These are phyloP conservation scores for Pycnococcus provasolii DNA, from an alignment of 139 green algal species.

Conservation along the genomic window DNA sequence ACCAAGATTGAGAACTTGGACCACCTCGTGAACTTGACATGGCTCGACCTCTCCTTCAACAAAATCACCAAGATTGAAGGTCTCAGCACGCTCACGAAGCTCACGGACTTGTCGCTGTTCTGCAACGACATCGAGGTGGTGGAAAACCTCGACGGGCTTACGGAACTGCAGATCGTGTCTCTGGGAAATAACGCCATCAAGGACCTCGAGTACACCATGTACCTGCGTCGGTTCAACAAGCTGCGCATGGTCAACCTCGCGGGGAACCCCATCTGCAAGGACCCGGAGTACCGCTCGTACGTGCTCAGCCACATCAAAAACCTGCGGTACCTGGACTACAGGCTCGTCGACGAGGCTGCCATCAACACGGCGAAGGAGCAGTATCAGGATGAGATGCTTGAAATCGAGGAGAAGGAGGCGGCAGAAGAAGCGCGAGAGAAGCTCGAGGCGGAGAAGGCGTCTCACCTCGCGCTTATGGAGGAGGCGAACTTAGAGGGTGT, in stretches of 20 bases:
- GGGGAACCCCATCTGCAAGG: conserved; percentile 61
- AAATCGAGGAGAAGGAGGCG: conserved; percentile 58
- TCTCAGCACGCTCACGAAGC: conserved; percentile 55
- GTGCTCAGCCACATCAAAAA: conserved; percentile 63
- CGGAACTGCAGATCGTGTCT: conserved; percentile 54
- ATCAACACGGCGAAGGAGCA: conserved; percentile 17
- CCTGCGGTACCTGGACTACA: conserved; percentile 71
- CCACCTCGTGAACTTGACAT: conserved; percentile 44
- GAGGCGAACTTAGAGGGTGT: conserved; percentile 59
- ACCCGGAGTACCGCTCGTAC: conserved; percentile 54
- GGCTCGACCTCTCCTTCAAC: conserved; percentile 77
- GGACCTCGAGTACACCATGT: conserved; percentile 55
- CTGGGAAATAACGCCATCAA: conserved; percentile 62
- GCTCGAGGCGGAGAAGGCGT: not conserved
- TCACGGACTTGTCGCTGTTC: conserved; percentile 70
- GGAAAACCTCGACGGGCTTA: conserved; percentile 51
- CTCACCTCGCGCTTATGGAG: conserved; percentile 39
- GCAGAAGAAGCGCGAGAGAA: conserved; percentile 40
- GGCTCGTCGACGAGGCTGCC: conserved; percentile 35
- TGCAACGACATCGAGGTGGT: conserved; percentile 55
- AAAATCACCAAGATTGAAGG: conserved; percentile 62
- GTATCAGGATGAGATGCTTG: conserved; percentile 62
- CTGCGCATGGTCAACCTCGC: conserved; percentile 65
- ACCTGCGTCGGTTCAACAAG: conserved; percentile 58
- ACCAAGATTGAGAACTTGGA: conserved; percentile 57